A percentile compares a stretch with the other conserved stretches of the same genome.
phyloP scores from a whole-genome alignment of 805 yeast species.

The Pachysolen tannophilus region DNA sequence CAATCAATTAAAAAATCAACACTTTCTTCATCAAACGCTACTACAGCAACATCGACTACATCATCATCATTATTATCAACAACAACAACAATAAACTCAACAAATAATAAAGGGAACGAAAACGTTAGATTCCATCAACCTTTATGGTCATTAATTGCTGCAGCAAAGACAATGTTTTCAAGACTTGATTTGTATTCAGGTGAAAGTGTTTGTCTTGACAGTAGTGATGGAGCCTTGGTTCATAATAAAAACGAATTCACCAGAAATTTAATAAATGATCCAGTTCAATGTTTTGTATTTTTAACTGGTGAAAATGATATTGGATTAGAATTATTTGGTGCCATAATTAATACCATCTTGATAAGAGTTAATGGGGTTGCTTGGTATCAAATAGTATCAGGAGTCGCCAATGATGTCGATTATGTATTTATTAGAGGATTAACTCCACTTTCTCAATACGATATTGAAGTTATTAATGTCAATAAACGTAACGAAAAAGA shows the following conservation, averaged over 20 bases:
- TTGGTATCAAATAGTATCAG: constrained; percentile 59
- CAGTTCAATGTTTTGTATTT: constrained; percentile 32
- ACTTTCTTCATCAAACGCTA: constrained; percentile 1
- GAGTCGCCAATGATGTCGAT: too few species aligned
- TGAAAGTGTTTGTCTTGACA: constrained; percentile 19
- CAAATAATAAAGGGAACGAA: constrained; percentile 2
- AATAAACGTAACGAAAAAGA: constrained; percentile 20
- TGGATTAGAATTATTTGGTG: constrained; percentile 41
- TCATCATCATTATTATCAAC: constrained; percentile 17
- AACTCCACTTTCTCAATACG: constrained; percentile 58
- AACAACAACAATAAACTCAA: constrained; percentile 1
- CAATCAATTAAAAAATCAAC: too few species aligned
- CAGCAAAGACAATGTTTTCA: constrained; percentile 39
- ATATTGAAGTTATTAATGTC: constrained; percentile 37
- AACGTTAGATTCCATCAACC: constrained; percentile 28
- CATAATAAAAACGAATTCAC: constrained; percentile 11
- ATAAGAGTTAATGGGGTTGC: constrained; percentile 56
- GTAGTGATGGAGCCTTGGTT: constrained; percentile 11
- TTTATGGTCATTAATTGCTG: constrained; percentile 44
- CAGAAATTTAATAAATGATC: constrained; percentile 16
- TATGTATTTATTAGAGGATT: constrained; percentile 56
- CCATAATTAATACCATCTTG: constrained; percentile 31
- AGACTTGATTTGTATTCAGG: constrained; percentile 33
- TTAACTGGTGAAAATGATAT: constrained; percentile 45
- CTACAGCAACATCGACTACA: constrained; percentile 9